A percentile compares a stretch with the other conserved stretches of the same genome.
These are phyloP conservation scores for Sesbania bispinosa DNA, from an alignment of 306 rosid genomes.

Conservation along the genomic window DNA sequence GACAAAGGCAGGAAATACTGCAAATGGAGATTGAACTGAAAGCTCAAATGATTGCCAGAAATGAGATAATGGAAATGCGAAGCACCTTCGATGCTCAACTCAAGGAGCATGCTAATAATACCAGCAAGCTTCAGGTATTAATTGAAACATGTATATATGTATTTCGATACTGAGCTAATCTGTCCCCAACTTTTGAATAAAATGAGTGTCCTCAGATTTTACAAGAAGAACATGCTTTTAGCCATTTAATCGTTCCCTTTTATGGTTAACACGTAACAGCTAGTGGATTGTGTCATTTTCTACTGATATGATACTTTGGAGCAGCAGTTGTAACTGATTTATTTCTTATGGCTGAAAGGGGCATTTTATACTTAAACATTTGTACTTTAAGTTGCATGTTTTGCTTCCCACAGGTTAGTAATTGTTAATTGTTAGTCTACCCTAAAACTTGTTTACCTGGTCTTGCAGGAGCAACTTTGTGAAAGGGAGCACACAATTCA, in stretches of 20 bases:
- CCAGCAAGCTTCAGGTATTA: slow-evolving; percentile 70
- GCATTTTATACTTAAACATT: background rate
- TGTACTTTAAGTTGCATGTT: slow-evolving; percentile 5
- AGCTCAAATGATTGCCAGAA: slow-evolving; percentile 84
- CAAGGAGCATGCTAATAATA: slow-evolving; percentile 69
- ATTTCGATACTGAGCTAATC: background rate
- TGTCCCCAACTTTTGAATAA: background rate
- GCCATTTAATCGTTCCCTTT: background rate
- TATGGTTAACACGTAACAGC: background rate
- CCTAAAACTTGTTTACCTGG: slow-evolving; percentile 34
- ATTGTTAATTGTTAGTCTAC: background rate
- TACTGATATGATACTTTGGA: background rate
- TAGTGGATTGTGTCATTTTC: slow-evolving; percentile 4
- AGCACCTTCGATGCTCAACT: slow-evolving; percentile 70
- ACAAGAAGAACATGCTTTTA: background rate
- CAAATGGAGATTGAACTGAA: slow-evolving; percentile 76
- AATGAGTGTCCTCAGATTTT: background rate
- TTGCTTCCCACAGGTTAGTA: background rate
- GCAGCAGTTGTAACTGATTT: background rate
- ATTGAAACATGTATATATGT: background rate
- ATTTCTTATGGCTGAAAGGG: background rate
- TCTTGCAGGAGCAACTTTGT: slow-evolving; percentile 71
- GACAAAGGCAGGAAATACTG: slow-evolving; percentile 80
- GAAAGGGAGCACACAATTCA: slow-evolving; percentile 70
- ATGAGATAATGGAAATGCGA: slow-evolving; percentile 71